Conservation (phyloP, 2,329 filamentous ascomycete genomes). For the Clarireedia monteithiana region DNA sequence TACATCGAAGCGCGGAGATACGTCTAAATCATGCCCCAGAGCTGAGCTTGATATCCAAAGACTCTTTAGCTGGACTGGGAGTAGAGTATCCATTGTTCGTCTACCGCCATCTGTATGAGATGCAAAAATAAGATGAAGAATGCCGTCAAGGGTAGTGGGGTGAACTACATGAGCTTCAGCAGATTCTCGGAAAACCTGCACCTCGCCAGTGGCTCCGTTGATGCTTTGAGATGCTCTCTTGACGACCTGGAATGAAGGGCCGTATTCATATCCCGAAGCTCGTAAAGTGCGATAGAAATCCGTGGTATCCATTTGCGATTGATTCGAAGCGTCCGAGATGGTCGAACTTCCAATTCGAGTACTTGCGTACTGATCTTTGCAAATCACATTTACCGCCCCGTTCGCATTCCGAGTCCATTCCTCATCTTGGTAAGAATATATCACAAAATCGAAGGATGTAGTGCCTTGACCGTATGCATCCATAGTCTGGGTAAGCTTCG, state of each 20-base stretch:
- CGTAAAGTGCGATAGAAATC: neutral
- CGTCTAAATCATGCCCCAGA: neutral
- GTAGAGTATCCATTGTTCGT: neutral
- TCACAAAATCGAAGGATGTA: neutral
- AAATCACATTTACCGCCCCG: neutral
- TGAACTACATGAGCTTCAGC: constrained; percentile 42
- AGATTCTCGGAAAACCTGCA: constrained; percentile 28
- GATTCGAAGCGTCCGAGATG: too few species aligned
- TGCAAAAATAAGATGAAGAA: constrained; percentile 22
- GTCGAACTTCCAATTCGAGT: neutral
- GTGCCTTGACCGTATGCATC: neutral
- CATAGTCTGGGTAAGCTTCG: neutral
- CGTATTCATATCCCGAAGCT: constrained; percentile 39
- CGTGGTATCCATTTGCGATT: neutral
- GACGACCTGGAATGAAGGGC: constrained; percentile 34
- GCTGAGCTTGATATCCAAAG: neutral
- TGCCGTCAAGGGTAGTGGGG: constrained; percentile 46
- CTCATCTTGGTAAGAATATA: neutral
- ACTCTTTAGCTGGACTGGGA: neutral
- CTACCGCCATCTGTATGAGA: constrained; percentile 13
- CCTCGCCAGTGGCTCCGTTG: neutral
- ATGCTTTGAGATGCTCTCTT: neutral
- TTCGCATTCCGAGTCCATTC: neutral
- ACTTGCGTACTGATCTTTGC: neutral
- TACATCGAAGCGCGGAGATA: neutral